These are phyloP conservation scores for Liquidambar formosana DNA, from an alignment of 164 flowering plant species.

Conservation along the genomic window DNA sequence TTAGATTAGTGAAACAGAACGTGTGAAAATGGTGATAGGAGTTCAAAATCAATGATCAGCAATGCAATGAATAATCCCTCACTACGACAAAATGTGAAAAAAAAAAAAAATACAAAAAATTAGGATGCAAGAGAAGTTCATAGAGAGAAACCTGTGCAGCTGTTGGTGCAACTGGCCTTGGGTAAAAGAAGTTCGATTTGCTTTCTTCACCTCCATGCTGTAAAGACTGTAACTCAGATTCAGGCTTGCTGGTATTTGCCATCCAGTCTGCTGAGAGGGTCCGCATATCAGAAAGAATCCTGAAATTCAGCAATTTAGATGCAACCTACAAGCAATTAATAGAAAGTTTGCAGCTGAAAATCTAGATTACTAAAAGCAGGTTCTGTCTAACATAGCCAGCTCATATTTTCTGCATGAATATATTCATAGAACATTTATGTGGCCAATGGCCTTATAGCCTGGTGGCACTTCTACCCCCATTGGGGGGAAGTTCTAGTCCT, in stretches of 20 bases:
- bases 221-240: conserved; percentile 56
- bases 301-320: conserved; percentile 37
- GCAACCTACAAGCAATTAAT: conserved; percentile 18
- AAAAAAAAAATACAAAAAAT: background rate
- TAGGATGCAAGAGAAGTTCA: no score
- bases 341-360: background rate
- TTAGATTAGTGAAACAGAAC: background rate
- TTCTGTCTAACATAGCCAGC: background rate
- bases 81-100: background rate
- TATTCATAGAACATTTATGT: no score
- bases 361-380: background rate
- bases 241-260: conserved; percentile 92
- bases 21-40: background rate
- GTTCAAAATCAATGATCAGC: background rate
- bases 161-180: conserved; percentile 97
- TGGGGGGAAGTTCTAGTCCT: no score
- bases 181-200: conserved; percentile 68
- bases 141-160: conserved; percentile 75
- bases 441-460: no score
- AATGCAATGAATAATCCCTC: background rate
- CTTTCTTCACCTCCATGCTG: conserved; percentile 85
- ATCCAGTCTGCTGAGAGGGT: conserved; percentile 99
- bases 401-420: no score
- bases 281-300: conserved; percentile 99
- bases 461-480: no score